phyloP scores from a whole-genome alignment of 495 filamentous ascomycete genomes.

The Xylaria curta region DNA sequence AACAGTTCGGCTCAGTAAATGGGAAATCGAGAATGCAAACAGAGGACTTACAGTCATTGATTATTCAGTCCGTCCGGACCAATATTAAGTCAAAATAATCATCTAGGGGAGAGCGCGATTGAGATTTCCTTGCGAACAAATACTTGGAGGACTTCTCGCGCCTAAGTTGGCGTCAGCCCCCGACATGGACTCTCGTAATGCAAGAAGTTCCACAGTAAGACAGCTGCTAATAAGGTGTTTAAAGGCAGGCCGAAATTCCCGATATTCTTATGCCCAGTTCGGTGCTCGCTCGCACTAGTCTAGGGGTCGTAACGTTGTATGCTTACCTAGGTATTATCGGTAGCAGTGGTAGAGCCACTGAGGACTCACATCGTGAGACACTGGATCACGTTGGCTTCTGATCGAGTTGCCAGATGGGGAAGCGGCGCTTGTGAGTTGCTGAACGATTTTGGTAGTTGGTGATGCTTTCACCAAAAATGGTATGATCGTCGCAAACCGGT shows the following conservation, averaged over 20 bases:
- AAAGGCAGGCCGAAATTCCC: neutral
- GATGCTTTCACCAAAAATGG: neutral
- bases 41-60: neutral
- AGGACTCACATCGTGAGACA: neutral
- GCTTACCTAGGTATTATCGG: neutral
- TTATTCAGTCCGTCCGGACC: neutral
- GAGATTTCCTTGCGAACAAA: neutral
- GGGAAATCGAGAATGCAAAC: neutral
- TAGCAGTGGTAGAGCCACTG: neutral
- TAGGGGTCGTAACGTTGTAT: conserved; percentile 17
- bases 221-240: conserved; percentile 6
- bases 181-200: neutral
- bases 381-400: neutral
- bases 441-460: neutral
- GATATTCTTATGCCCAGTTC: neutral
- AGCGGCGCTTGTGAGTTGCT: neutral
- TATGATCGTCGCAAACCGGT: conserved; percentile 1
- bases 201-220: neutral
- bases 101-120: neutral
- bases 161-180: neutral
- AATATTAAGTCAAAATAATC: neutral
- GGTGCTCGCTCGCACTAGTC: neutral
- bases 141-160: neutral
- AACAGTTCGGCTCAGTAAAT: neutral
- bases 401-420: neutral